phyloP scores from a whole-genome alignment of 768 basidiomycete genomes.

The Gloeopeniophorella convolvens region DNA sequence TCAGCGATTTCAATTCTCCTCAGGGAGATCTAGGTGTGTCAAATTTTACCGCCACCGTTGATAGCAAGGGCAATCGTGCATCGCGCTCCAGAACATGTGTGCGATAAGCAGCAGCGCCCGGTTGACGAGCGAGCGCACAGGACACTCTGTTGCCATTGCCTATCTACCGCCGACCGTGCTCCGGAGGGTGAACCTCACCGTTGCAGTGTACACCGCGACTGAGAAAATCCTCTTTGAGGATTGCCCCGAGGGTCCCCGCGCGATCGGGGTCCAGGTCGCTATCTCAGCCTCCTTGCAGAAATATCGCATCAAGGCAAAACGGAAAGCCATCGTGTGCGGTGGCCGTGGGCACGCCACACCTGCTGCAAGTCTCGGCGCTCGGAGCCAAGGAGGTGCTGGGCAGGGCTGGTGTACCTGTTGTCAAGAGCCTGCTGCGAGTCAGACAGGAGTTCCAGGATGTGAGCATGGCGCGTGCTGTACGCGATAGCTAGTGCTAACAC shows the following conservation, averaged over 20 bases:
- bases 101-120: neutral
- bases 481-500: neutral
- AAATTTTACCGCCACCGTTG: neutral
- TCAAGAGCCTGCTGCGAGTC: neutral
- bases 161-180: conserved; percentile 26
- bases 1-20: conserved; percentile 8
- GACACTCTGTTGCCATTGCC: conserved; percentile 5
- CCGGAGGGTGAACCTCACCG: conserved; percentile 3
- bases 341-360: conserved; percentile 28
- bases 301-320: conserved; percentile 6
- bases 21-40: neutral
- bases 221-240: conserved; percentile 6
- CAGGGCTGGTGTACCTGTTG: conserved; percentile 23
- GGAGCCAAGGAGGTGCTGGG: conserved; percentile 31
- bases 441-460: conserved; percentile 1
- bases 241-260: neutral
- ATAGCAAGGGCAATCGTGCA: conserved; percentile 4
- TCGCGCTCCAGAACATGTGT: neutral
- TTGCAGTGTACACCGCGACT: neutral
- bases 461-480: neutral
- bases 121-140: too few species aligned
- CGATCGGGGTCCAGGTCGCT: conserved; percentile 8
- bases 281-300: neutral
- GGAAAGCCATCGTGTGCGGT: conserved; percentile 19
- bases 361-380: conserved; percentile 36